Conservation (phyloP, 768 basidiomycete species). For the Tylopilus intermedius region DNA sequence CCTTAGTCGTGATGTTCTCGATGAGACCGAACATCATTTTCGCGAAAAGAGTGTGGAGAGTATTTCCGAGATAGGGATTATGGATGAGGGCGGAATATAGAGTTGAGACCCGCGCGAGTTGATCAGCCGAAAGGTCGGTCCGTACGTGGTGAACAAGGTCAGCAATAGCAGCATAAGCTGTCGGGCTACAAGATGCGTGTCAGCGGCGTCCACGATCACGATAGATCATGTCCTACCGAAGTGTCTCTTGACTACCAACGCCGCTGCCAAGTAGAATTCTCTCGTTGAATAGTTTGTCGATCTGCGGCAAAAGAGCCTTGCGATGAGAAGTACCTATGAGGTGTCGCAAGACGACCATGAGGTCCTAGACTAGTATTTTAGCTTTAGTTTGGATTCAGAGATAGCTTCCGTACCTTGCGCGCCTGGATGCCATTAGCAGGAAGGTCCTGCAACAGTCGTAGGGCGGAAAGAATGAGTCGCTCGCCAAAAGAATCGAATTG, state of each 20-base stretch:
- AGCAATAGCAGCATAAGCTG: constrained; percentile 82
- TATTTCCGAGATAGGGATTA: constrained; percentile 74
- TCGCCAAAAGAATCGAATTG: constrained; percentile 75
- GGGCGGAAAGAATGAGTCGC: constrained; percentile 68
- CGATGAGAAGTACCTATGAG: constrained; percentile 76
- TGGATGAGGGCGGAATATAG: constrained; percentile 87
- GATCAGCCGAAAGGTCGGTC: constrained; percentile 68
- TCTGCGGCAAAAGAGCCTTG: constrained; percentile 69
- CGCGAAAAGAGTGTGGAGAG: constrained; percentile 83
- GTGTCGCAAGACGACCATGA: constrained; percentile 90
- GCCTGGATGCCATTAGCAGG: constrained; percentile 78
- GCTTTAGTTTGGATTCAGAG: not conserved
- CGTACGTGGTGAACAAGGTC: constrained; percentile 93
- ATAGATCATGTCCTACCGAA: constrained; percentile 48
- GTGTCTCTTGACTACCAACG: constrained; percentile 77
- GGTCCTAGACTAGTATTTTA: constrained; percentile 50
- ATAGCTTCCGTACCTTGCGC: constrained; percentile 55
- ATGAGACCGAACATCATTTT: constrained; percentile 90
- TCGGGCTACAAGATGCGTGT: constrained; percentile 45
- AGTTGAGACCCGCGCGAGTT: constrained; percentile 73
- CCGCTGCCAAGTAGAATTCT: constrained; percentile 82
- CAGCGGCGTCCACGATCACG: not conserved
- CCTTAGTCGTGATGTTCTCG: constrained; percentile 77
- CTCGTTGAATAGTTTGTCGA: constrained; percentile 90
- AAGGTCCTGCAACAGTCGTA: constrained; percentile 91